Base-by-base conservation (phyloP, 257 asterid species). In the Henckelia pumila region DNA sequence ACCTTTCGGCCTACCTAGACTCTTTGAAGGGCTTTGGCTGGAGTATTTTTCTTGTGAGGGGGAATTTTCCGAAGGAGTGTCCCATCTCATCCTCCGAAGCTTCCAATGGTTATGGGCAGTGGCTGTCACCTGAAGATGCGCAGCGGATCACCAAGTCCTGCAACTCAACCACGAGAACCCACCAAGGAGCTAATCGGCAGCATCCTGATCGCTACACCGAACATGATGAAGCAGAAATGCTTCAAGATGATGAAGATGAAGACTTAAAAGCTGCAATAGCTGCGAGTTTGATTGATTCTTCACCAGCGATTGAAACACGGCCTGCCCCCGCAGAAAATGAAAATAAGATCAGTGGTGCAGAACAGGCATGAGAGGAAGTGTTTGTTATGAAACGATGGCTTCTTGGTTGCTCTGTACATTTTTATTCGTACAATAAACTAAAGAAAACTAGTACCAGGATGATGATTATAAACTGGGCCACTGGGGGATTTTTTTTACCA, bases 261-360 rank as follows among this genome's bases (percentile, higher is more conserved):
- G 99, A 94, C 83, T 71, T 94, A 80, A 94, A 84, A 83, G 96
- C 96, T 72, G 99, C 98, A 13, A 94, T 94, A 58, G 96, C 96
- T 67, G 98, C 96, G 35, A 91, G 98, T 78, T 72, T 94, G 84
- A 25, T 82, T 78, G 96, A 94, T 68, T 81, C 95, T 22, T 56
- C 85, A 16, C 77, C 82, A 3, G 74, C 71, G 3, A 21, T 35
- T 67, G 77, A 77, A 66, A 67, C 56, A 49, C 78, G 67, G 78
- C 50, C 75, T 35, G 73, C 71, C 35, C 26, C 68, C 44, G 57
- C 81, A 3, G 79, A 73, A 71, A 76, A 56, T 30, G 89, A 77
- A 66, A 70, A 29, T 29, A 61, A 70, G 59, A 63, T 55, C 66
- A 67, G 32, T 17, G 9, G 30, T 3, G 67, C 52, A 28, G 29